Evolutionary conservation across 2,329 filamentous ascomycete species (phyloP).

Genomic region (Chaetomium globosum): DNA sequence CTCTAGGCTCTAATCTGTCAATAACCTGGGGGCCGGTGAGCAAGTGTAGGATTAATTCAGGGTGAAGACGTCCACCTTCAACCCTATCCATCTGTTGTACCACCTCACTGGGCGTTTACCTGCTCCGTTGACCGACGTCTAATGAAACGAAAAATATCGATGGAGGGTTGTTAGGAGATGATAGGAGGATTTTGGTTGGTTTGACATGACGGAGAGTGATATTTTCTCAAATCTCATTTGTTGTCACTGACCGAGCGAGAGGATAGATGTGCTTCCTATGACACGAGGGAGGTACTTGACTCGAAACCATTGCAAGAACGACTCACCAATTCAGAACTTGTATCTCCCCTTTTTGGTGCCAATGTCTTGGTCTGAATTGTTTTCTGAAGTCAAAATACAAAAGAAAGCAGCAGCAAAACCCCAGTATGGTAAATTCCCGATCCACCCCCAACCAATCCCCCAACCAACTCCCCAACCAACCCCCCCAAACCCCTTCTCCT

Average conservation of each 20-base stretch:
- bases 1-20: background rate
- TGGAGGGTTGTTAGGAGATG: background rate
- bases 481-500: background rate
- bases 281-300: background rate
- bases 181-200: background rate
- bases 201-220: constrained; percentile 2
- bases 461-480: too few relatives aligned
- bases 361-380: background rate
- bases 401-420: background rate
- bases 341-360: background rate
- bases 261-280: background rate
- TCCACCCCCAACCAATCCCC: background rate
- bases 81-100: constrained; percentile 7
- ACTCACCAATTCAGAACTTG: constrained; percentile 15
- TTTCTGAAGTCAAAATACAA: background rate
- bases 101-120: background rate
- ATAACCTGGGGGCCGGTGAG: background rate
- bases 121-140: background rate
- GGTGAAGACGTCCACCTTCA: background rate
- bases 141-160: constrained; percentile 1
- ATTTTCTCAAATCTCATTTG: constrained; percentile 12
- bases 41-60: constrained; percentile 15
- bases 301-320: constrained; percentile 2
- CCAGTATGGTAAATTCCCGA: background rate
- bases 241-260: background rate